Conservation (phyloP, 2,329 filamentous ascomycete species). For the Fusarium algeriense region DNA sequence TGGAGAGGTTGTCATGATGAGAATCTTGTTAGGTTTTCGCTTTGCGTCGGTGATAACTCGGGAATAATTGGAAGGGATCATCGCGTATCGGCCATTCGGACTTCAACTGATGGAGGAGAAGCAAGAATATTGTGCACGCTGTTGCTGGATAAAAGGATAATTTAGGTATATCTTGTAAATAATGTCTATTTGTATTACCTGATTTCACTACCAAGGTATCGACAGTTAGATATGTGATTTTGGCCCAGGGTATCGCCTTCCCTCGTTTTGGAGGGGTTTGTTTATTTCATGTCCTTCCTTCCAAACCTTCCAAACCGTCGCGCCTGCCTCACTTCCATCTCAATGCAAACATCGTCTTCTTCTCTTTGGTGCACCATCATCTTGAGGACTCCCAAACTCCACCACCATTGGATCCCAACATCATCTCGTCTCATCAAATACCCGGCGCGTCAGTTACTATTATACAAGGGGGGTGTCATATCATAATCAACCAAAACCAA, state of each 20-base stretch:
- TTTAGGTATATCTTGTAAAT: background rate
- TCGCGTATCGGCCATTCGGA: background rate
- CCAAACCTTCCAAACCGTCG: slow-evolving; percentile 1
- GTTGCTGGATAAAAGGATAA: background rate
- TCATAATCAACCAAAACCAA: slow-evolving; percentile 33
- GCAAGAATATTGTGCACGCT: background rate
- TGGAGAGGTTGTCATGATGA: slow-evolving; percentile 31
- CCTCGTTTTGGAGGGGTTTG: slow-evolving; percentile 42
- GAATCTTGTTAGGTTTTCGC: slow-evolving; percentile 23
- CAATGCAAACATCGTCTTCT: slow-evolving; percentile 5
- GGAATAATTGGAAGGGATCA: slow-evolving; percentile 3
- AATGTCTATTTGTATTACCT: slow-evolving; percentile 31
- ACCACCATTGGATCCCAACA: slow-evolving; percentile 1
- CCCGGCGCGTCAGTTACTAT: slow-evolving; percentile 25
- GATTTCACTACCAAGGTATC: slow-evolving; percentile 17
- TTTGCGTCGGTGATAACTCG: slow-evolving; percentile 46
- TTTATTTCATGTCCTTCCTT: slow-evolving; percentile 25
- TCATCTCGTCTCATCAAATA: slow-evolving; percentile 8
- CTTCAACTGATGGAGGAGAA: background rate
- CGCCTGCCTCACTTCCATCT: slow-evolving; percentile 17
- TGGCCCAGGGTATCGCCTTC: slow-evolving; percentile 46
- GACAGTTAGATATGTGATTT: slow-evolving; percentile 22
- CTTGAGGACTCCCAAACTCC: slow-evolving; percentile 30
- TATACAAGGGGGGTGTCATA: slow-evolving; percentile 41
- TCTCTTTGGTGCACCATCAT: slow-evolving; percentile 19